These are phyloP conservation scores for Fusarium chaquense DNA, from an alignment of 2,329 filamentous ascomycete genomes.

Conservation along the genomic window DNA sequence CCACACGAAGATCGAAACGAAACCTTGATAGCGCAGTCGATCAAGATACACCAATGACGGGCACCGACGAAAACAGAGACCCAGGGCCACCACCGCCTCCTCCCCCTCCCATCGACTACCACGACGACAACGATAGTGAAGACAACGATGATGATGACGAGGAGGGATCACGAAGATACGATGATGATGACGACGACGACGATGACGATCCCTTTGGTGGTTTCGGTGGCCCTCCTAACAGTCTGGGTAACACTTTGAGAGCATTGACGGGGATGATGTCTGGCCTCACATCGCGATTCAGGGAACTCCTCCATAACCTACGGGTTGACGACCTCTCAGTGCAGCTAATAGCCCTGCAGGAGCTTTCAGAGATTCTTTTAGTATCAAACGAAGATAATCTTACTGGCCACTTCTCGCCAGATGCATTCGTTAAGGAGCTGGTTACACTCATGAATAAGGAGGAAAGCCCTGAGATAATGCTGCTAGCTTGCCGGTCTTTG, in stretches of 20 bases:
- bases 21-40: constrained; percentile 63
- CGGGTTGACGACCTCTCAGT: constrained; percentile 88
- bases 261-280: constrained; percentile 94
- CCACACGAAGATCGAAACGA: constrained; percentile 66
- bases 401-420: constrained; percentile 92
- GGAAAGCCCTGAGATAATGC: constrained; percentile 96
- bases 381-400: constrained; percentile 98
- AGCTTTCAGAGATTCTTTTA: constrained; percentile 90
- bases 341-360: constrained; percentile 91
- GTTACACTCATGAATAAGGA: constrained; percentile 93
- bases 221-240: constrained; percentile 73
- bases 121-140: constrained; percentile 56
- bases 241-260: constrained; percentile 82
- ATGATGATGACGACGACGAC: constrained; percentile 73
- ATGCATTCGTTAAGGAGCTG: constrained; percentile 94
- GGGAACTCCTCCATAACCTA: constrained; percentile 80
- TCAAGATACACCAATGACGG: constrained; percentile 78
- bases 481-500: constrained; percentile 92
- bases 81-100: constrained; percentile 59
- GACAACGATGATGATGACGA: constrained; percentile 51
- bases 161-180: constrained; percentile 57
- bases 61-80: constrained; percentile 68
- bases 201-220: constrained; percentile 69
- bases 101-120: constrained; percentile 52
- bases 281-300: constrained; percentile 81